Evolutionary conservation across 495 filamentous ascomycete genomes (phyloP).

Genomic region (Podospora anserina): DNA sequence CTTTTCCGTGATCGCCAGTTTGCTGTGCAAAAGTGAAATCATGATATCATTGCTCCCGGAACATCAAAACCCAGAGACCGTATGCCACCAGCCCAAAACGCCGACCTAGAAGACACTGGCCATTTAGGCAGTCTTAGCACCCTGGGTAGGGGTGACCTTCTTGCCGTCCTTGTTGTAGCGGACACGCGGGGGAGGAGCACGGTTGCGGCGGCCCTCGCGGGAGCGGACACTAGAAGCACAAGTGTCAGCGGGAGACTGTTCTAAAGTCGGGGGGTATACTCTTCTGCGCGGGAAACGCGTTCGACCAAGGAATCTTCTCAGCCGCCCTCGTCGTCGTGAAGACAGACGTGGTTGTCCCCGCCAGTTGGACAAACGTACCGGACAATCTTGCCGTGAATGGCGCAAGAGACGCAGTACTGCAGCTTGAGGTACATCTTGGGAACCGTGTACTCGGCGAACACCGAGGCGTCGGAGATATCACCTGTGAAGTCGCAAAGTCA

Average conservation of each 20-base stretch:
- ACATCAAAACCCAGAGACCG: slow-evolving; percentile 25
- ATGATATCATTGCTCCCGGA: slow-evolving; percentile 31
- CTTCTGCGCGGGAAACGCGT: slow-evolving; percentile 38
- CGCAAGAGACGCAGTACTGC: slow-evolving; percentile 99
- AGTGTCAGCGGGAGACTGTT: slow-evolving; percentile 36
- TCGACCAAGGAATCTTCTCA: slow-evolving; percentile 61
- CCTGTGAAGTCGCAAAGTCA: slow-evolving; percentile 51
- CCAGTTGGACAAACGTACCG: slow-evolving; percentile 68
- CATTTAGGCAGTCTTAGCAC: slow-evolving; percentile 41
- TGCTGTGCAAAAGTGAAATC: slow-evolving; percentile 25
- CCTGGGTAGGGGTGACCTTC: slow-evolving; percentile 92
- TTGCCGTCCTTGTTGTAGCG: slow-evolving; percentile 99
- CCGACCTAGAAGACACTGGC: slow-evolving; percentile 21
- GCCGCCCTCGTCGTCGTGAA: slow-evolving; percentile 44
- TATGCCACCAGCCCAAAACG: slow-evolving; percentile 33
- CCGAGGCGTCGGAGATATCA: slow-evolving; percentile 99
- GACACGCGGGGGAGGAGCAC: slow-evolving; percentile 92
- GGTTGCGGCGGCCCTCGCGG: slow-evolving; percentile 94
- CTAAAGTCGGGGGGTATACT: slow-evolving; percentile 18
- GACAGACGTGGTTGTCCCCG: slow-evolving; percentile 36
- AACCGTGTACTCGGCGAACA: slow-evolving; percentile 98
- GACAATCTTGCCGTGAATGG: slow-evolving; percentile 99
- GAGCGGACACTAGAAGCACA: slow-evolving; percentile 78
- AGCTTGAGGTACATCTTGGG: slow-evolving; percentile 99
- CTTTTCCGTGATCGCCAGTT: slow-evolving; percentile 28